Percentiles rank a stretch among this genome's conserved stretches.
Conservation (phyloP, 2,329 filamentous ascomycete genomes). For the Biscogniauxia marginata region DNA sequence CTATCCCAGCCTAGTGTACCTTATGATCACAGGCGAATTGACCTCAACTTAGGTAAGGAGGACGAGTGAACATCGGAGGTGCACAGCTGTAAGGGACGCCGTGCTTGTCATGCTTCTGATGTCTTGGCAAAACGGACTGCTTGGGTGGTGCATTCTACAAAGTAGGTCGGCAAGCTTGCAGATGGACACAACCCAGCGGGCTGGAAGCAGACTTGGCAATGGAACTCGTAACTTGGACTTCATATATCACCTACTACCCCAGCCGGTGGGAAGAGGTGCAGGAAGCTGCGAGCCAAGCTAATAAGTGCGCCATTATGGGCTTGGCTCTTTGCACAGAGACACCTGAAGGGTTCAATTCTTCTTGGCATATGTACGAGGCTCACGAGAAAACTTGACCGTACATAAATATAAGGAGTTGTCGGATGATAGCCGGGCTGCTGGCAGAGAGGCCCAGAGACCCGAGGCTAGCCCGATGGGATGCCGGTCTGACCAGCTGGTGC, state of each 20-base stretch:
- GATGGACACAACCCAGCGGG: conserved; percentile 19
- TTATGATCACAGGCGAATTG: background rate
- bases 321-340: conserved; percentile 20
- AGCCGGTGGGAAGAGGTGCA: conserved; percentile 13
- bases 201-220: conserved; percentile 29
- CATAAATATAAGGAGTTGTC: conserved; percentile 19
- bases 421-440: conserved; percentile 3
- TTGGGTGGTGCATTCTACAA: conserved; percentile 15
- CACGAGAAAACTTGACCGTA: conserved; percentile 11
- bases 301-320: conserved; percentile 15
- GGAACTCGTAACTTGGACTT: conserved; percentile 23
- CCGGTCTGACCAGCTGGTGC: background rate
- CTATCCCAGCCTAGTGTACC: background rate
- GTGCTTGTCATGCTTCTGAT: conserved; percentile 9
- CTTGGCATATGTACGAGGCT: conserved; percentile 25
- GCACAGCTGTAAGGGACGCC: background rate
- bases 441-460: background rate
- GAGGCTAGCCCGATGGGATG: background rate
- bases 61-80: background rate
- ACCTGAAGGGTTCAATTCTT: conserved; percentile 6
- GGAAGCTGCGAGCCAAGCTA: conserved; percentile 27
- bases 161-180: conserved; percentile 10
- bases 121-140: conserved; percentile 15
- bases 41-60: background rate
- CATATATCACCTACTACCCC: conserved; percentile 16